Base-by-base conservation (phyloP, 2,329 filamentous ascomycete genomes). In the Apiospora marii region DNA sequence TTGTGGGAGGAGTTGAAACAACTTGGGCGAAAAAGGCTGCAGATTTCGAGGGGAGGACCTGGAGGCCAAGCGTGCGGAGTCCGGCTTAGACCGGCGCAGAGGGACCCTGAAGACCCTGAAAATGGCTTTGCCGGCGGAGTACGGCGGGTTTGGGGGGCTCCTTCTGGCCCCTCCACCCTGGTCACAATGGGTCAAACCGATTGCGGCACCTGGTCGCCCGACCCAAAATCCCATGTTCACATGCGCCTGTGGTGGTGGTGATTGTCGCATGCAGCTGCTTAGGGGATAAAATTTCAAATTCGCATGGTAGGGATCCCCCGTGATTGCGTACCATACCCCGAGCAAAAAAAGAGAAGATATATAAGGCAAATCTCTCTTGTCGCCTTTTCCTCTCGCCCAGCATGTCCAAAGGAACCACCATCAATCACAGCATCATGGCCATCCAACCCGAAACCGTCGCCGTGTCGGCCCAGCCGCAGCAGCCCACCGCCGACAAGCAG, bases 361-460 rank as follows among this genome's bases (percentile, higher is more conserved):
- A 41, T n/a, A n/a, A n/a, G n/a, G n/a, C n/a, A n/a, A n/a, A n/a
- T n/a, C n/a, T n/a, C n/a, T n/a, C 34, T 30, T 34, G 37, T 58
- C 30, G 51, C 19, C 8, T 19, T 19, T 34, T 41, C n/a, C 24
- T 41, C 34, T 19, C 6, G 58, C 58, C 58, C 34, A 64, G 30
- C 58, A 64, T 64, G 58, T 64, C 58, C 58, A 37, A 64, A 64
- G 58, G 34, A 41, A 64, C 16, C 19, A 22, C 4, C 51, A 22
- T 58, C 58, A 64, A 41, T 41, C 58, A 64, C 34, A 64, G 34
- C 58, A 41, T 41, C 58, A 70, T 70, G 68, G 68, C 68, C 5
- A 70, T 70, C 34, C 68, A 69, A 69, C 68, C 68, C 16, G 68
- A 69, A 19, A 51, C 68, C 44, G 22, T 41, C 16, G 34, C 27